Conservation (phyloP, 2,329 filamentous ascomycete genomes). For the Huntiella savannae region DNA sequence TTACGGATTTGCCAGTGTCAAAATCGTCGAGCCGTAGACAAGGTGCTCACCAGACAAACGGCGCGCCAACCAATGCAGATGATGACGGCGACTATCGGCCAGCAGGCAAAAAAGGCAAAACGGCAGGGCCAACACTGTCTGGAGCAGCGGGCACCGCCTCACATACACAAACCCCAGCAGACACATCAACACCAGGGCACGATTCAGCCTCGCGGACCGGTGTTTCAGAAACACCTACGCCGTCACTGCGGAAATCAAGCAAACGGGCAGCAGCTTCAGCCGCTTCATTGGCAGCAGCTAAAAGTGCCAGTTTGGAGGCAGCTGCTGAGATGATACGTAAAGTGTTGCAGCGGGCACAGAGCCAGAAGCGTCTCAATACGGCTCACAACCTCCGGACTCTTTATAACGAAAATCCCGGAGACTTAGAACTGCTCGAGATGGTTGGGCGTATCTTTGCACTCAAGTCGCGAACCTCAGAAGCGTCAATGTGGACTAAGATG, state of each 20-base stretch:
- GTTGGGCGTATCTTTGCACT: slow-evolving; percentile 39
- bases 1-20: neutral
- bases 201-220: neutral
- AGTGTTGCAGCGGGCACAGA: slow-evolving; percentile 39
- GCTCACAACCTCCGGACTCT: slow-evolving; percentile 41
- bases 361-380: slow-evolving; percentile 38
- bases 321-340: slow-evolving; percentile 23
- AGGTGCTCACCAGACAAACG: neutral
- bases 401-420: slow-evolving; percentile 36
- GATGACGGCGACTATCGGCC: slow-evolving; percentile 7
- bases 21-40: neutral
- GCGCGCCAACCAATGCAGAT: neutral
- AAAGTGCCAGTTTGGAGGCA: slow-evolving; percentile 7
- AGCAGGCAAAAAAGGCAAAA: slow-evolving; percentile 4
- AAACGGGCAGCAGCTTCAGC: slow-evolving; percentile 9
- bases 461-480: slow-evolving; percentile 37
- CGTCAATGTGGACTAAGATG: slow-evolving; percentile 32
- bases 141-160: slow-evolving; percentile 14
- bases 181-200: slow-evolving; percentile 4
- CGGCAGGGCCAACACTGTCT: slow-evolving; percentile 4
- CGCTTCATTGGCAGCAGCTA: slow-evolving; percentile 11
- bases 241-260: slow-evolving; percentile 8
- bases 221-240: slow-evolving; percentile 3
- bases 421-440: slow-evolving; percentile 34
- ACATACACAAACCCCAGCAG: neutral